These are phyloP conservation scores for Alnus rubra DNA, from an alignment of 306 rosid genomes.

Conservation along the genomic window DNA sequence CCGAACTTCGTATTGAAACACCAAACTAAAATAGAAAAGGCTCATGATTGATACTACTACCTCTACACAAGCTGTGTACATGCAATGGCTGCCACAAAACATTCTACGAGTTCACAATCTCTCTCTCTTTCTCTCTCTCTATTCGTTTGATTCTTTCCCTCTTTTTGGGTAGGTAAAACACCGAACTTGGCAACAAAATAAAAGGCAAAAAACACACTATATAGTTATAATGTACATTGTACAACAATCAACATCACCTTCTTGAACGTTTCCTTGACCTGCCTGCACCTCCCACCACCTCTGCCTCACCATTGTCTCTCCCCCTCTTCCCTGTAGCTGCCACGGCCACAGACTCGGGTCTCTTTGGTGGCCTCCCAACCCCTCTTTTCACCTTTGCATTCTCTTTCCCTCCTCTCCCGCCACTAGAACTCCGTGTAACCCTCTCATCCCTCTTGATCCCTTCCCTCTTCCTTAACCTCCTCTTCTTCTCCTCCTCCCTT, in stretches of 20 bases:
- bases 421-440: slow-evolving; percentile 20
- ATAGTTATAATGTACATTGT: slow-evolving; percentile 37
- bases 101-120: slow-evolving; percentile 18
- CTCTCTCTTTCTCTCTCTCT: neutral
- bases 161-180: slow-evolving; percentile 1
- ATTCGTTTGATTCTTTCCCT: slow-evolving; percentile 8
- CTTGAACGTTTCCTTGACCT: slow-evolving; percentile 46
- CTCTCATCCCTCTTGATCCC: slow-evolving; percentile 18
- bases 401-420: slow-evolving; percentile 23
- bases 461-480: slow-evolving; percentile 13
- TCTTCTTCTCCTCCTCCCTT: neutral
- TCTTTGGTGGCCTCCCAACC: slow-evolving; percentile 50
- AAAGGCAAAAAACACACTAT: slow-evolving; percentile 13
- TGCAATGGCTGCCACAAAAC: slow-evolving; percentile 29
- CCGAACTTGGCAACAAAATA: neutral
- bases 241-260: slow-evolving; percentile 36
- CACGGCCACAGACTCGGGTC: slow-evolving; percentile 8
- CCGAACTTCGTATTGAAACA: too few species aligned
- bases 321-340: slow-evolving; percentile 16
- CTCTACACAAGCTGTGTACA: slow-evolving; percentile 1
- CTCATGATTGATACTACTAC: neutral
- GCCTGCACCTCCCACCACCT: slow-evolving; percentile 25
- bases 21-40: too few species aligned
- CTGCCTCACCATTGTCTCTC: slow-evolving; percentile 31
- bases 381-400: slow-evolving; percentile 40